These are phyloP conservation scores for maize (Zea mays) DNA, from an alignment of 176 grass and related monocot species.

Conservation along the genomic window DNA sequence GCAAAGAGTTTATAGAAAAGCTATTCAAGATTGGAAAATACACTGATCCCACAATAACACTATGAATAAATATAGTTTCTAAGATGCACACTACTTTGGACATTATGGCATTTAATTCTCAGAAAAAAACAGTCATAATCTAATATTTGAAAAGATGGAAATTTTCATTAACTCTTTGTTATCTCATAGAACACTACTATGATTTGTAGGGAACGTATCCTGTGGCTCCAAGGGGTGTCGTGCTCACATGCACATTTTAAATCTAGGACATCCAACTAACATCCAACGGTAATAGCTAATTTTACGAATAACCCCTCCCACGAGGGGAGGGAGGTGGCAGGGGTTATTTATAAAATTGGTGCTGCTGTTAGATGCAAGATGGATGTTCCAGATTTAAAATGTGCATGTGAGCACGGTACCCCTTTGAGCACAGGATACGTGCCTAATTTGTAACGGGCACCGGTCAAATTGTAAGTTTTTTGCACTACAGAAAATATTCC, in stretches of 20 bases:
- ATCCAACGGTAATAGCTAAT: too few relatives aligned
- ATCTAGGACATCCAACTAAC: too few relatives aligned
- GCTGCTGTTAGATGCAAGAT: too few relatives aligned
- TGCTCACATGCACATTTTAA: too few relatives aligned
- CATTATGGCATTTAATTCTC: background rate
- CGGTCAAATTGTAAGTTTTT: background rate
- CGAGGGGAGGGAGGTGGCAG: too few relatives aligned
- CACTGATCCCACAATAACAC: background rate
- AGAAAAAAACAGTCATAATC: background rate
- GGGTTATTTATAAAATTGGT: too few relatives aligned
- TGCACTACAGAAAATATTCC: background rate
- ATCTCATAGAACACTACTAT: background rate
- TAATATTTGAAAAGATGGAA: slow-evolving; percentile 25
- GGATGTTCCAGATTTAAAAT: too few relatives aligned
- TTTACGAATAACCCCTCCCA: too few relatives aligned
- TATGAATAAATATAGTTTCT: slow-evolving; percentile 2
- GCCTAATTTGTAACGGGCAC: slow-evolving; percentile 11
- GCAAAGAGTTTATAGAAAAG: slow-evolving; percentile 16
- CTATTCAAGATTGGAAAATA: background rate
- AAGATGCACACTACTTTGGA: background rate
- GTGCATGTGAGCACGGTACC: too few relatives aligned
- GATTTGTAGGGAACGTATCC: background rate
- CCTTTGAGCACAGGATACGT: too few relatives aligned
- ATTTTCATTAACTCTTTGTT: slow-evolving; percentile 6
- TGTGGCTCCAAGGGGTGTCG: too few relatives aligned